Evolutionary conservation across 306 rosid species (phyloP), one percentile per base, ranked within the genome.

Genomic region (Quercus agrifolia): DNA sequence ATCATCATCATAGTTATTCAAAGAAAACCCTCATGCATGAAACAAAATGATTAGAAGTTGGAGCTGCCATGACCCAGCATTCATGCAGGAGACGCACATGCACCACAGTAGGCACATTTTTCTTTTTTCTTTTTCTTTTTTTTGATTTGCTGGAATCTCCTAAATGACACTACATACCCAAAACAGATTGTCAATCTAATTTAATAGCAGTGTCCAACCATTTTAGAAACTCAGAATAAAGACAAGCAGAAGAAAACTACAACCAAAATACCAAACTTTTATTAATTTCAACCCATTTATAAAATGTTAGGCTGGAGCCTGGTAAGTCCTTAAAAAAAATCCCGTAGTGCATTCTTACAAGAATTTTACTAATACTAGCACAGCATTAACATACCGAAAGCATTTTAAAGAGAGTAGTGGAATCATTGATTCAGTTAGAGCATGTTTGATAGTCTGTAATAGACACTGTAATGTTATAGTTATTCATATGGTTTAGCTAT

Each of bases 1-100:
- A 64, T 69, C 17, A 13, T 81, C 57, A 79, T 72, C 77, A 75
- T 21, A 79, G 4, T 17, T 67, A 49, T 49, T 71, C 31, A 75
- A 35, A 35, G 70, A 74, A 28, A 20, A 56, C 33, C 35, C 27
- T 30, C 31, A 35, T 10, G 21, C 69, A 66, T 63, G 31, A 57
- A 74, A 73, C 30, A 70, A 21, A 17, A 54, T 30, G 71, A 5
- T 33, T 12, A 8, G 55, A 54, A 4, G 18, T 54, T 66, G 20
- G 46, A 62, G 20, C 15, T 30, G 2, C 27, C 21, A 63, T 27
- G 10, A 4, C 21, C 33, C 61, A 54, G 41, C 17, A 77, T 51
- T 76, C 72, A 68, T 35, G 72, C 52, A 67, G 52, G 72, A 67
- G 70, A n/a, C 70, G 38, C 23, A 68, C 72, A 68, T 68, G 51